Percentiles rank a stretch among this genome's conserved stretches.
Conservation (phyloP, 768 basidiomycete species). For the Glaciozyma antarctica region DNA sequence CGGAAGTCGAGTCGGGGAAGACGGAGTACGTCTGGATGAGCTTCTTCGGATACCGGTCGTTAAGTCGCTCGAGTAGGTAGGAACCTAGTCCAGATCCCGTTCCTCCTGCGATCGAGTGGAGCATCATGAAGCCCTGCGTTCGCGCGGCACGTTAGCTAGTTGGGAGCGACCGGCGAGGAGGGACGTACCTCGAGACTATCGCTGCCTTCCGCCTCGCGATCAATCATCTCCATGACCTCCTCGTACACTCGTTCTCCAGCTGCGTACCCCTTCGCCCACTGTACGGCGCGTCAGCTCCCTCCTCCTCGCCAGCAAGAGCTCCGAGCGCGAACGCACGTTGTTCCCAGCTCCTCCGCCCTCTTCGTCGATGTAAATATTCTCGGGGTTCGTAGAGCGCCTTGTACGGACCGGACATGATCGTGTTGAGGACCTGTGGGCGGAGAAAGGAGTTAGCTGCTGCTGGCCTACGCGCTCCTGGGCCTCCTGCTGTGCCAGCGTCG, state of each 20-base stretch:
- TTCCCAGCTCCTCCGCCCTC: constrained; percentile 99
- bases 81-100: constrained; percentile 97
- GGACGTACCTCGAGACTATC: constrained; percentile 78
- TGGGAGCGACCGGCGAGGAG: background rate
- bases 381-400: constrained; percentile 88
- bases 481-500: too few relatives aligned
- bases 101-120: constrained; percentile 97
- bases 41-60: constrained; percentile 98
- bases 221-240: constrained; percentile 98
- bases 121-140: constrained; percentile 87
- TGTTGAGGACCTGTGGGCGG: constrained; percentile 74
- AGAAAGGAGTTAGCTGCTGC: background rate
- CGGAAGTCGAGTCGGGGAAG: constrained; percentile 66
- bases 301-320: background rate
- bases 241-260: constrained; percentile 86
- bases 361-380: constrained; percentile 91
- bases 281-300: background rate
- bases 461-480: too few relatives aligned
- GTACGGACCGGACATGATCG: constrained; percentile 78
- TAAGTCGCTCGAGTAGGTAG: constrained; percentile 89
- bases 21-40: constrained; percentile 98
- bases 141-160: background rate
- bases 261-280: constrained; percentile 81
- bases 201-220: constrained; percentile 93
- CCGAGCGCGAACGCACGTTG: constrained; percentile 48